Evolutionary conservation across 2,329 filamentous ascomycete species (phyloP).

Genomic region (Geoglossum cookeanum): DNA sequence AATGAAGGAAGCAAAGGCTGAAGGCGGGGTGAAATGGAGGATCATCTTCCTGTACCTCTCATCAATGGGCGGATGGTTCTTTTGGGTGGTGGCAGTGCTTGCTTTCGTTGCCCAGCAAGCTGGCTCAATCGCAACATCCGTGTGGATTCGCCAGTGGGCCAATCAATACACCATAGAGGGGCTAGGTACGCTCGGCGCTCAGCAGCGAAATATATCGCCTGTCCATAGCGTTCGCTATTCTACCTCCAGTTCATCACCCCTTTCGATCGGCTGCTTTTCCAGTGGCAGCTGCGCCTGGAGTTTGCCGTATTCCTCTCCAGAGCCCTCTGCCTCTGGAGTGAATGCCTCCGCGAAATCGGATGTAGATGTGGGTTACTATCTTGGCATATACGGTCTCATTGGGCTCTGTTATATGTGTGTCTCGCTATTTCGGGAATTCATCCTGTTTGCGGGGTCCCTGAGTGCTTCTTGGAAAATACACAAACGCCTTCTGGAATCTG

Average conservation of each 20-base stretch:
- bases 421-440: slow-evolving; percentile 64
- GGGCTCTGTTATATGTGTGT: slow-evolving; percentile 61
- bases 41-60: slow-evolving; percentile 72
- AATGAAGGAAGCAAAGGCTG: slow-evolving; percentile 1
- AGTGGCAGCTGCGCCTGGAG: slow-evolving; percentile 32
- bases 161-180: slow-evolving; percentile 49
- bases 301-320: slow-evolving; percentile 13
- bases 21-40: slow-evolving; percentile 67
- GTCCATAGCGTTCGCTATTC: neutral
- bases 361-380: slow-evolving; percentile 44
- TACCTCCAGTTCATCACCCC: slow-evolving; percentile 5
- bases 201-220: slow-evolving; percentile 17
- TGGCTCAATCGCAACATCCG: slow-evolving; percentile 67
- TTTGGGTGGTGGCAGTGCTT: slow-evolving; percentile 59
- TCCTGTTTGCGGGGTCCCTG: slow-evolving; percentile 83
- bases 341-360: slow-evolving; percentile 19
- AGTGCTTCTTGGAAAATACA: slow-evolving; percentile 77
- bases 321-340: slow-evolving; percentile 16
- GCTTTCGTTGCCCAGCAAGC: slow-evolving; percentile 73
- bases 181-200: slow-evolving; percentile 7
- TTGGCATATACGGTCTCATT: slow-evolving; percentile 63
- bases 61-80: slow-evolving; percentile 94
- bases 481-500: slow-evolving; percentile 51
- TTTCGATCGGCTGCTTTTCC: slow-evolving; percentile 25
- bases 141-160: slow-evolving; percentile 93